phyloP scores from a whole-genome alignment of 768 basidiomycete species.

The Calocera viscosa region DNA sequence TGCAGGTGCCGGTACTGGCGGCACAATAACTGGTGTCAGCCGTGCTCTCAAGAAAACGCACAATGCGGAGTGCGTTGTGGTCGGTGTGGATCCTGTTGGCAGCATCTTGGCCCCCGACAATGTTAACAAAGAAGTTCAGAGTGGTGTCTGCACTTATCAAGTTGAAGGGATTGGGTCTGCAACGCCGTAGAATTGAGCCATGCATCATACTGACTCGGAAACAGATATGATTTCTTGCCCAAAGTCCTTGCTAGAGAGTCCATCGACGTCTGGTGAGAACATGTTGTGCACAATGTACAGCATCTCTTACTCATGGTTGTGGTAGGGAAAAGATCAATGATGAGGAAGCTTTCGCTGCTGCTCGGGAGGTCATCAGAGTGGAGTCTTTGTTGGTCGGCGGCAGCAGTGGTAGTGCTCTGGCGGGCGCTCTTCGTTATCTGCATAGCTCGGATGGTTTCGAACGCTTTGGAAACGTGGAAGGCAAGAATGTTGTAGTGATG shows the following conservation, averaged over 20 bases:
- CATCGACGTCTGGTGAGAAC: constrained; percentile 45
- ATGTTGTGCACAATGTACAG: neutral
- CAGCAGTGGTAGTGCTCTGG: constrained; percentile 76
- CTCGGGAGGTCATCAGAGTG: constrained; percentile 59
- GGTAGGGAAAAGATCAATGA: constrained; percentile 69
- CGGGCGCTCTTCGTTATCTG: constrained; percentile 67
- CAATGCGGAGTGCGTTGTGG: constrained; percentile 56
- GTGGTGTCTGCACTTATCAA: constrained; percentile 39
- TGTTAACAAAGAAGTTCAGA: constrained; percentile 45
- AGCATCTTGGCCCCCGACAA: constrained; percentile 73
- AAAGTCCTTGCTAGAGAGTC: constrained; percentile 64
- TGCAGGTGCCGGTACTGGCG: constrained; percentile 87
- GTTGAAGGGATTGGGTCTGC: constrained; percentile 85
- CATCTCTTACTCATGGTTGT: too few relatives aligned
- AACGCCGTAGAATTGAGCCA: neutral
- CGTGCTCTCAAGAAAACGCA: constrained; percentile 66
- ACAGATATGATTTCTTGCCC: constrained; percentile 73
- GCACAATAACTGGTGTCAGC: constrained; percentile 81
- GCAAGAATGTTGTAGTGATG: constrained; percentile 77
- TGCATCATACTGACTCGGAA: neutral
- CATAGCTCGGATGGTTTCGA: constrained; percentile 51
- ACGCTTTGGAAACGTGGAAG: constrained; percentile 47
- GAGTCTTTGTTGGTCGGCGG: constrained; percentile 92
- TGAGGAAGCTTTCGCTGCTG: constrained; percentile 63
- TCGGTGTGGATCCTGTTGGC: constrained; percentile 92